Conservation (phyloP, 176 grass and related monocot species). For the Zoysia pacifica region DNA sequence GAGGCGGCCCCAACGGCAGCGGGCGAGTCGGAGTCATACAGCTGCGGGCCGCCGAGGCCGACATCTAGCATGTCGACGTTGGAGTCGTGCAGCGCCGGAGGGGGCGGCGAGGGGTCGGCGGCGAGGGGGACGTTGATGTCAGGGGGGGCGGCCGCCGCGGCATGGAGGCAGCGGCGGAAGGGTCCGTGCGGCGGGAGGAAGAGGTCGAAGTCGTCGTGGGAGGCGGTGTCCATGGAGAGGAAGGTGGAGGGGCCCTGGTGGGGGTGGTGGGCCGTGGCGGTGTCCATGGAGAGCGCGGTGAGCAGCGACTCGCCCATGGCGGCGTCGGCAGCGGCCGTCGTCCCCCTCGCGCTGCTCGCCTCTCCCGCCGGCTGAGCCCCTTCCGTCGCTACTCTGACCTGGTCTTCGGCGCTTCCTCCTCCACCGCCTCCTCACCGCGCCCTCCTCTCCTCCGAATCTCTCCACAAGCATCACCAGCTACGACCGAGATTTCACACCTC, state of each 20-base stretch:
- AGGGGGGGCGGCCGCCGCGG: constrained; percentile 60
- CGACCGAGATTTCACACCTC: constrained; percentile 50
- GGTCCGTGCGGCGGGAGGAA: constrained; percentile 62
- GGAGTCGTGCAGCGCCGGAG: constrained; percentile 45
- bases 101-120: constrained; percentile 70
- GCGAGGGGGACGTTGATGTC: constrained; percentile 94
- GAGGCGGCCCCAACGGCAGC: constrained; percentile 11
- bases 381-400: constrained; percentile 41
- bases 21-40: constrained; percentile 65
- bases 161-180: constrained; percentile 58
- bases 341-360: constrained; percentile 35
- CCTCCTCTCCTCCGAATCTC: constrained; percentile 66
- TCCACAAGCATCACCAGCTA: constrained; percentile 65
- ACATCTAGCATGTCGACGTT: constrained; percentile 82
- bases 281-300: constrained; percentile 96
- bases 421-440: constrained; percentile 67
- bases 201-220: constrained; percentile 63
- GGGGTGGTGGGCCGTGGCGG: constrained; percentile 63
- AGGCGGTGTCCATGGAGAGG: constrained; percentile 95
- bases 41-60: constrained; percentile 64
- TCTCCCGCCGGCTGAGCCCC: constrained; percentile 42
- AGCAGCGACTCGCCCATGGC: constrained; percentile 92
- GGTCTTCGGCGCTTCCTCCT: constrained; percentile 59
- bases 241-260: constrained; percentile 82
- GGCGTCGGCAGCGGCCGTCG: constrained; percentile 30